Conservation (phyloP, 75 land plant genomes). For the Larix kaempferi region DNA sequence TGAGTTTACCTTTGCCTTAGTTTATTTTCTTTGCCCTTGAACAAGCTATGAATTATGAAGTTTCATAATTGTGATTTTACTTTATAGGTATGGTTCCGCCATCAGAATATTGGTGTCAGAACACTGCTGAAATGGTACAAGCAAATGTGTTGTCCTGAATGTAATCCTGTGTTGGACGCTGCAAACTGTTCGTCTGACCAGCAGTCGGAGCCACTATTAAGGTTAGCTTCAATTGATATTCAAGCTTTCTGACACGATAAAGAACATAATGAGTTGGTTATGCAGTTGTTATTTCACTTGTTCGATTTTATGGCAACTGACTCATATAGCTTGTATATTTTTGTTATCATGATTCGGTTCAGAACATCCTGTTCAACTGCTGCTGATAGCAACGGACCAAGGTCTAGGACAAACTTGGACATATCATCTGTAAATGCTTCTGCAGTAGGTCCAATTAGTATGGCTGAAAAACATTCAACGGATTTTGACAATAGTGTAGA, state of each 20-base stretch:
- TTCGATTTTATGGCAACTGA: background rate
- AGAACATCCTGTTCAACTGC: constrained; percentile 1
- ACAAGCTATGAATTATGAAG: background rate
- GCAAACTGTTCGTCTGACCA: constrained; percentile 1
- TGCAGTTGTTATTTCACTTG: background rate
- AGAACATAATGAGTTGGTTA: background rate
- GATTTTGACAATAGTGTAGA: constrained; percentile 2
- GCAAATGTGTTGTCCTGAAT: constrained; percentile 12
- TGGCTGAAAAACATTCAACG: background rate
- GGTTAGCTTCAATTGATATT: constrained; percentile 5
- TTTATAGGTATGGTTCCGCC: constrained; percentile 23
- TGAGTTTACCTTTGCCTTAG: background rate
- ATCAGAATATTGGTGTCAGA: constrained; percentile 23
- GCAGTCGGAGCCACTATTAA: background rate
- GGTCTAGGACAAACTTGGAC: constrained; percentile 1
- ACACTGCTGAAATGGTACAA: constrained; percentile 20
- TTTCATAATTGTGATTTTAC: background rate
- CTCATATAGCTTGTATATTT: background rate
- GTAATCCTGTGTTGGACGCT: background rate
- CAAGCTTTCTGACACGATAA: background rate
- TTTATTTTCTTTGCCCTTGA: background rate
- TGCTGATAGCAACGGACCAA: background rate
- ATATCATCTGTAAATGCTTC: background rate
- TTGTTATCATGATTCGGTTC: background rate
- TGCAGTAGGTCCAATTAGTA: background rate